Evolutionary conservation across 768 basidiomycete genomes (phyloP).

Genomic region (Phylloporus arenicola): DNA sequence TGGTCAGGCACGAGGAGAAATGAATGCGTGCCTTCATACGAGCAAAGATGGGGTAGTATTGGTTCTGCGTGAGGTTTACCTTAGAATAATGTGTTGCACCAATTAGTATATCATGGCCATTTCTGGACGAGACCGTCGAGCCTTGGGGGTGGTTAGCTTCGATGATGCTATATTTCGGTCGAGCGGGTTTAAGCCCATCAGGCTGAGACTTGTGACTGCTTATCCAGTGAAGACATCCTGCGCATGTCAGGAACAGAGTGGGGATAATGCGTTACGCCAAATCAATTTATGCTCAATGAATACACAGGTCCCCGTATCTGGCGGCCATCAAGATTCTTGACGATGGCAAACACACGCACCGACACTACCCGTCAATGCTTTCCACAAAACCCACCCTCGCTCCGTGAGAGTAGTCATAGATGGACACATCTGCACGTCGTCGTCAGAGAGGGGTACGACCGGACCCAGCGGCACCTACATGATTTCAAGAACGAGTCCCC

Average conservation of each 20-base stretch:
- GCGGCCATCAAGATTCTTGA: background rate
- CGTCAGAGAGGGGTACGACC: background rate
- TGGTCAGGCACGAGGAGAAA: too few species aligned
- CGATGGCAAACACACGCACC: background rate
- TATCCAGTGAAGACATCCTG: background rate
- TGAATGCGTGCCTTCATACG: too few species aligned
- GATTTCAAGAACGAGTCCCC: slow-evolving; percentile 64
- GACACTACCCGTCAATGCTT: slow-evolving; percentile 37
- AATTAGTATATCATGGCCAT: too few species aligned
- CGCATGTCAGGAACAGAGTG: too few species aligned
- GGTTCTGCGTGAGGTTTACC: too few species aligned
- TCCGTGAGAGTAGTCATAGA: slow-evolving; percentile 53
- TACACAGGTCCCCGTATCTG: background rate
- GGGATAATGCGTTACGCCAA: background rate
- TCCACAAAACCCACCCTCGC: slow-evolving; percentile 54
- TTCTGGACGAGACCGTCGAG: too few species aligned
- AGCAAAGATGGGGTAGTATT: too few species aligned
- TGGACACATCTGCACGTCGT: slow-evolving; percentile 45
- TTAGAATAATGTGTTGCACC: too few species aligned
- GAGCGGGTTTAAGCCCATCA: slow-evolving; percentile 40
- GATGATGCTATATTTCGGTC: background rate
- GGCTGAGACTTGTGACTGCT: too few species aligned
- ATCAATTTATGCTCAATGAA: background rate
- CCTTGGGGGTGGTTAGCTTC: slow-evolving; percentile 36
- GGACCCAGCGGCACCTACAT: slow-evolving; percentile 35